Evolutionary conservation across 352 stramenopile genomes (phyloP).

Genomic region (Ophiocytium majus): DNA sequence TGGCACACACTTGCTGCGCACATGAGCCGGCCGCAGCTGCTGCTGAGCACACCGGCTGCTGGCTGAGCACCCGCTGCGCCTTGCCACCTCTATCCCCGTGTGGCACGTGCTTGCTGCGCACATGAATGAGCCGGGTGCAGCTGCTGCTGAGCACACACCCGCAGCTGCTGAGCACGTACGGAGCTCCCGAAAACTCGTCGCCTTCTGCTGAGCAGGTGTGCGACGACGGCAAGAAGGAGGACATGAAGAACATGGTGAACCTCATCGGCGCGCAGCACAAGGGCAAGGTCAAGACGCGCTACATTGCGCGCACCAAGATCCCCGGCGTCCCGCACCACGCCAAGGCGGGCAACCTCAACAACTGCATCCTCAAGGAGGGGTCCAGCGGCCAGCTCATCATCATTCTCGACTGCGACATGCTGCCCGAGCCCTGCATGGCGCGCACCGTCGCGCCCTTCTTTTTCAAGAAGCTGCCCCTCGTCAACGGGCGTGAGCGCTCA

Average conservation of each 20-base stretch:
- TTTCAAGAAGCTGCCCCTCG: slow-evolving; percentile 25
- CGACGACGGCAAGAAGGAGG: slow-evolving; percentile 82
- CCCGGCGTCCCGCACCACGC: slow-evolving; percentile 78
- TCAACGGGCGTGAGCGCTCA: neutral
- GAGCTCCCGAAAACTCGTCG: too few species aligned
- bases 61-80: too few species aligned
- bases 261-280: neutral
- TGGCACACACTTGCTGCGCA: too few species aligned
- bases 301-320: slow-evolving; percentile 80
- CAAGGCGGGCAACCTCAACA: slow-evolving; percentile 87
- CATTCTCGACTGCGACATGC: slow-evolving; percentile 87
- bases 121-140: too few species aligned
- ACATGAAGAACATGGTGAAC: slow-evolving; percentile 64
- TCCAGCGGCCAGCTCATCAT: slow-evolving; percentile 78
- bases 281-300: slow-evolving; percentile 82
- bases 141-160: too few species aligned
- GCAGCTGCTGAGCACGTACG: too few species aligned
- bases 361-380: slow-evolving; percentile 79
- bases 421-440: slow-evolving; percentile 27
- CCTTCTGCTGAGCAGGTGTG: too few species aligned
- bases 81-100: too few species aligned
- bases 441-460: slow-evolving; percentile 25
- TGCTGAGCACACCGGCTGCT: too few species aligned
- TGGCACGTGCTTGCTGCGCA: too few species aligned
- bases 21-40: too few species aligned